Conservation (phyloP, 2,329 filamentous ascomycete species). For the Chaetomium sp. region DNA sequence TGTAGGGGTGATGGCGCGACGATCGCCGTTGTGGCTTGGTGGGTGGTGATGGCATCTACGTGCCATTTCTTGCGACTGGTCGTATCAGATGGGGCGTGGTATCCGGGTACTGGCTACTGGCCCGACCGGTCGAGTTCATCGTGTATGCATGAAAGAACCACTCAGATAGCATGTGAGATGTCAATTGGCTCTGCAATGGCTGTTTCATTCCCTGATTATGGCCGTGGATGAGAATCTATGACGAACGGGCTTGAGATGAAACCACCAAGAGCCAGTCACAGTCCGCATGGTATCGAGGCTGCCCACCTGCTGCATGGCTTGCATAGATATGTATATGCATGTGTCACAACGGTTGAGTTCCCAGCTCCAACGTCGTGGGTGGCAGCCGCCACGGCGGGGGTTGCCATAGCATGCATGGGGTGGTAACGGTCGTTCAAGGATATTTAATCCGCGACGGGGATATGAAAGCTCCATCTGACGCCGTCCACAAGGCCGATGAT, state of each 20-base stretch:
- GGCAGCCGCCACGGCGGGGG: slow-evolving; percentile 4
- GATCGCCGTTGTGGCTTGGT: not conserved
- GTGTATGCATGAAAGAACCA: not conserved
- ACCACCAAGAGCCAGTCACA: slow-evolving; percentile 7
- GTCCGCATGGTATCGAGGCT: not conserved
- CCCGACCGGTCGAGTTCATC: not conserved
- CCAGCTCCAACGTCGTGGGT: not conserved
- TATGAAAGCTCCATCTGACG: not conserved
- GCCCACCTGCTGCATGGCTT: slow-evolving; percentile 9
- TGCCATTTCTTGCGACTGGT: not conserved
- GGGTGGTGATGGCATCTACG: not conserved
- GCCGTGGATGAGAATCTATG: slow-evolving; percentile 1
- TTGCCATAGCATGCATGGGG: slow-evolving; percentile 4
- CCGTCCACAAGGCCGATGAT: not conserved
- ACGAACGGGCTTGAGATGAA: slow-evolving; percentile 9
- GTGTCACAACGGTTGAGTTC: slow-evolving; percentile 15
- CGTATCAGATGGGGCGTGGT: not conserved
- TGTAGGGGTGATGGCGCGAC: too few species aligned
- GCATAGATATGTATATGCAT: slow-evolving; percentile 7
- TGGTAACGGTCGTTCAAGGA: not conserved
- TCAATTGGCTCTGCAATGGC: not conserved
- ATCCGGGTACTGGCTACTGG: not conserved
- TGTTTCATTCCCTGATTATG: not conserved
- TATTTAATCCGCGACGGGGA: not conserved
- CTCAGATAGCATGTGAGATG: not conserved